Percentiles rank a stretch among this genome's conserved stretches.
Evolutionary conservation across 2,329 filamentous ascomycete species (phyloP).

Genomic region (Plenodomus lindquistii): DNA sequence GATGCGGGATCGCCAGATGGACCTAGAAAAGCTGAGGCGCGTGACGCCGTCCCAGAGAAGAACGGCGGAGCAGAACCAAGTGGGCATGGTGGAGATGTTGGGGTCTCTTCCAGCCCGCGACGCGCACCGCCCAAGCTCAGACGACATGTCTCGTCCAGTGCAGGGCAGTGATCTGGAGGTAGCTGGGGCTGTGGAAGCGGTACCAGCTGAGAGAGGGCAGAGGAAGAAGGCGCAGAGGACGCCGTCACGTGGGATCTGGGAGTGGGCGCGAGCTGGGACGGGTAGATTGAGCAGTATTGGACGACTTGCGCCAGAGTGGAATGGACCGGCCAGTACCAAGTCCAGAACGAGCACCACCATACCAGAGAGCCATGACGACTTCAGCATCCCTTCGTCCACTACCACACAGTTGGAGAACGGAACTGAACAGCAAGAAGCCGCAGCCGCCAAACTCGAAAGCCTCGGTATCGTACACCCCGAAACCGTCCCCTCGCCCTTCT

Average conservation of each 20-base stretch:
- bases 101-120: conserved; percentile 34
- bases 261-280: conserved; percentile 39
- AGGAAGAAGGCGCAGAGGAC: conserved; percentile 13
- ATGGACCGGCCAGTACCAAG: conserved; percentile 19
- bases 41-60: conserved; percentile 29
- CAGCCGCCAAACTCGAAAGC: conserved; percentile 27
- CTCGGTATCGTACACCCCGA: conserved; percentile 23
- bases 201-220: conserved; percentile 1
- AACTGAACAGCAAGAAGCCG: conserved; percentile 10
- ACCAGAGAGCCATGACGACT: conserved; percentile 31
- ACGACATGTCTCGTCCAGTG: conserved; percentile 30
- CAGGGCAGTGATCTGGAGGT: conserved; percentile 11
- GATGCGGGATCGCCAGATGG: conserved; percentile 25
- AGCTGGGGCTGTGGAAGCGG: conserved; percentile 5
- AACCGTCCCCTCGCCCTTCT: conserved; percentile 23
- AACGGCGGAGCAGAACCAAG: conserved; percentile 9
- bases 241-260: conserved; percentile 36
- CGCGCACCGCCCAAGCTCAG: conserved; percentile 42
- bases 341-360: conserved; percentile 13
- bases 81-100: conserved; percentile 14
- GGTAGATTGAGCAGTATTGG: conserved; percentile 35
- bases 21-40: conserved; percentile 26
- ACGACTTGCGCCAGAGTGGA: conserved; percentile 34
- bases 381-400: conserved; percentile 34
- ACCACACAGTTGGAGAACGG: conserved; percentile 23